These are phyloP conservation scores for Tagetes patula DNA, from an alignment of 129 eudicot genomes.

Conservation along the genomic window DNA sequence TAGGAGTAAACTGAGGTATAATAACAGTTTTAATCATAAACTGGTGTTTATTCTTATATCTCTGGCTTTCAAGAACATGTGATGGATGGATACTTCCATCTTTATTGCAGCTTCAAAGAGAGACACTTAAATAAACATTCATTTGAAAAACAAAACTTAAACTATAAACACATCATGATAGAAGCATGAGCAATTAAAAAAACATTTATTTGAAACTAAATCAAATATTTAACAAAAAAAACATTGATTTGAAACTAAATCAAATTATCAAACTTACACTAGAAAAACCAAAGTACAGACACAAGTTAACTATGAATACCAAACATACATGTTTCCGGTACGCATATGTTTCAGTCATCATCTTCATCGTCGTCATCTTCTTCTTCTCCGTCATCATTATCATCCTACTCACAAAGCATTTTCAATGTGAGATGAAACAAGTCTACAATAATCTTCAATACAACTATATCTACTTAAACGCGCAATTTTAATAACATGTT, in stretches of 20 bases:
- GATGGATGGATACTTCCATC: too few relatives aligned
- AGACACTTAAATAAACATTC: too few relatives aligned
- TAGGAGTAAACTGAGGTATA: too few relatives aligned
- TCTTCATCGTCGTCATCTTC: neutral
- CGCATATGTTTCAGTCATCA: neutral
- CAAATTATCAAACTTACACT: conserved; percentile 4
- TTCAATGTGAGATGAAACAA: neutral
- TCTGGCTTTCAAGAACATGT: too few relatives aligned
- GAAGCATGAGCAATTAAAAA: too few relatives aligned
- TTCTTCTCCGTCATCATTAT: neutral
- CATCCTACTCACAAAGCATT: neutral
- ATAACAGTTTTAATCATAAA: too few relatives aligned
- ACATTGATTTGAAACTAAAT: neutral
- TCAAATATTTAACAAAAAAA: neutral
- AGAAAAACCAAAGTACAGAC: neutral
- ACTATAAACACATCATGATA: too few relatives aligned
- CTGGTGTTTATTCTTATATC: too few relatives aligned
- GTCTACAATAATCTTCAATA: neutral
- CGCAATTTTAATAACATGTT: neutral
- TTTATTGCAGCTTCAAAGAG: too few relatives aligned
- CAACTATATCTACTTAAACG: neutral
- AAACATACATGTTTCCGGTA: conserved; percentile 3
- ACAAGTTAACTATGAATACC: neutral
- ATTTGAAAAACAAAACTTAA: too few relatives aligned
- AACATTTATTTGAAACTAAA: neutral